Percentiles rank a stretch among this genome's conserved stretches.
phyloP scores from a whole-genome alignment of 208 protist species.

The Zelonia costaricensis region DNA sequence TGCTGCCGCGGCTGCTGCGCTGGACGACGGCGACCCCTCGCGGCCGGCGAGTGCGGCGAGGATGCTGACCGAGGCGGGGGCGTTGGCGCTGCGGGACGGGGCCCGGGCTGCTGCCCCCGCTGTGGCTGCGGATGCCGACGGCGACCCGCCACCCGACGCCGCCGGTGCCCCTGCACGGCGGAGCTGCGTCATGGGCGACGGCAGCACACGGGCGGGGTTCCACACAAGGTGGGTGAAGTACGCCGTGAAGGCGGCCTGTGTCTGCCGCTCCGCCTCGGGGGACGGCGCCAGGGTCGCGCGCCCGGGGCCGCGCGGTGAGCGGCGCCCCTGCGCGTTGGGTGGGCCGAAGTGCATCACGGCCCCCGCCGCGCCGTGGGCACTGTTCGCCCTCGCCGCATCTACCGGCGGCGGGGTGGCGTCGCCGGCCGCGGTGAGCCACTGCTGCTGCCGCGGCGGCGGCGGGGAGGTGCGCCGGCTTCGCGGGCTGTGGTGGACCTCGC shows the following conservation, averaged over 20 bases:
- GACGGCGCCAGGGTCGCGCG: slow-evolving; percentile 4
- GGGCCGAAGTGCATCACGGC: no score
- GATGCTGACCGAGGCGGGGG: background rate
- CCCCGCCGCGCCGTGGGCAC: no score
- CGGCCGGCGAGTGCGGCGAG: slow-evolving; percentile 5
- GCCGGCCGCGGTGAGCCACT: no score
- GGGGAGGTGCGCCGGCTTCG: no score
- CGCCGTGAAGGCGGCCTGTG: slow-evolving; percentile 15
- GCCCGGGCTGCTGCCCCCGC: background rate
- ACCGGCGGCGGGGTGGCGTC: no score
- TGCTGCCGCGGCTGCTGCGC: background rate
- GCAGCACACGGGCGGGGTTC: slow-evolving; percentile 8
- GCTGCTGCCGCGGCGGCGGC: no score
- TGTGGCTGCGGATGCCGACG: no score
- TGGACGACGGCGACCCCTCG: no score
- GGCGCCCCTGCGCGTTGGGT: background rate
- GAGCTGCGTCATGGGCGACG: slow-evolving; percentile 12
- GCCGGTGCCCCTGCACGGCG: background rate
- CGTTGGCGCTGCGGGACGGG: background rate
- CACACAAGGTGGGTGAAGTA: slow-evolving; percentile 25
- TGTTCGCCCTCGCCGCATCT: no score
- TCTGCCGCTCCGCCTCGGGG: slow-evolving; percentile 9
- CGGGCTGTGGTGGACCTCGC: background rate
- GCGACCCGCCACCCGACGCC: no score
- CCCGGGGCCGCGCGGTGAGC: background rate